Evolutionary conservation across 805 yeast genomes (phyloP), one percentile per base, ranked within the genome.

Genomic region (Blastobotrys robertii): DNA sequence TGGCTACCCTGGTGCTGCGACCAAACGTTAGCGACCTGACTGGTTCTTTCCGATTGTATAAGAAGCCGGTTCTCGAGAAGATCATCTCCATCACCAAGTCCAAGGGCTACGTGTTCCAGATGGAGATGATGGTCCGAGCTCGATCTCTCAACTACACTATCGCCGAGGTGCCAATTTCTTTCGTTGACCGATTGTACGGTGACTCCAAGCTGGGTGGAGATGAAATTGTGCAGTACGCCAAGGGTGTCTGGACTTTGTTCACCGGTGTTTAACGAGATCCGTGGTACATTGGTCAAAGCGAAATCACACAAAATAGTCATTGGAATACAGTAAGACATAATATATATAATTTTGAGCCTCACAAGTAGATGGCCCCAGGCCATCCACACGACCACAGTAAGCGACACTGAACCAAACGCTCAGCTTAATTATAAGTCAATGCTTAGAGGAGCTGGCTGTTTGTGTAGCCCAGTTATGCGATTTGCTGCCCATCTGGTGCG

Each of bases 71-170:
- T 2, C 69, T 81, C 59, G 73, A 76, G 48, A 74, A 77, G 56
- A 73, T 82, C 50, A 82, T 81, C 50, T 73, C 67, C 39, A 81
- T 70, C 45, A 81, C 88, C 38, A 70, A 74, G 57, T 76, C 84
- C 31, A 81, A 82, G 65, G 90, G 90, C 41, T 81, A 82, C 54
- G 90, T 82, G 34, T 81, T 81, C 75, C 90, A 81, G 66, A 81
- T 81, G 90, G 90, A 81, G 64, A 81, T 81, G 87, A 79, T 81
- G 76, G 90, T 81, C 16, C 74, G 90, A 52, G 90, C 90, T 34
- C 72, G 84, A 58, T 68, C 79, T n/a, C 64, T 79, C 59, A 81
- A 80, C n/a, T 79, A 72, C 64, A 69, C 75, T 12, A 79, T 81
- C 52, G 88, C 82, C 28, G 90, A 81, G 60, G 87, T 81, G 29